These are phyloP conservation scores for Trichoderma arundinaceum DNA, from an alignment of 2,329 filamentous ascomycete species.

Conservation along the genomic window DNA sequence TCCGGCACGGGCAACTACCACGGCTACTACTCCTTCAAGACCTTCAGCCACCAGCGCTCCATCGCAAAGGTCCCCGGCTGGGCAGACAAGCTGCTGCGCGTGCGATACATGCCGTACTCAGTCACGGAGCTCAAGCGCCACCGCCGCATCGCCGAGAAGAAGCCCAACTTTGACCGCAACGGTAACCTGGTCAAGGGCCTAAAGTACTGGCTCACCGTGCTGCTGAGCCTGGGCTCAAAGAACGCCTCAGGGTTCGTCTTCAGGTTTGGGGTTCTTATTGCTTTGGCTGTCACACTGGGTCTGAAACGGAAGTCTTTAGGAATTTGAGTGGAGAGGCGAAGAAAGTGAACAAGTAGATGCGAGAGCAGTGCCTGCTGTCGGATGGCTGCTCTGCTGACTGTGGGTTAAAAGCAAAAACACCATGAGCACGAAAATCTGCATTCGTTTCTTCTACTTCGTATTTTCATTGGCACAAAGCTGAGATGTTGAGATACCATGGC, in stretches of 20 bases:
- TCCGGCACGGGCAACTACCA: slow-evolving; percentile 57
- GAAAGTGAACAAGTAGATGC: neutral
- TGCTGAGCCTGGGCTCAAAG: slow-evolving; percentile 59
- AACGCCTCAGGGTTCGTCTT: slow-evolving; percentile 56
- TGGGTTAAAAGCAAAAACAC: neutral
- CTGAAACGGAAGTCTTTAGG: slow-evolving; percentile 45
- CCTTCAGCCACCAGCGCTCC: slow-evolving; percentile 49
- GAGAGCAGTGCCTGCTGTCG: neutral
- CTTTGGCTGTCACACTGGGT: slow-evolving; percentile 47
- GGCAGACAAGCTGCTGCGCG: slow-evolving; percentile 60
- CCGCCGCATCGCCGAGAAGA: slow-evolving; percentile 49
- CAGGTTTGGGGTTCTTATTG: slow-evolving; percentile 55
- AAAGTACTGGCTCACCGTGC: slow-evolving; percentile 59
- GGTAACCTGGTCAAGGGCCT: slow-evolving; percentile 59
- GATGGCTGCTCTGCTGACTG: neutral
- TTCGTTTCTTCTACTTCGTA: neutral
- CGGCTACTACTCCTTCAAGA: slow-evolving; percentile 54
- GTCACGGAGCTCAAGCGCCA: slow-evolving; percentile 53
- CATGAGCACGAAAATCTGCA: neutral
- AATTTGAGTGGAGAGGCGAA: slow-evolving; percentile 36
- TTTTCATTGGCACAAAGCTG: neutral
- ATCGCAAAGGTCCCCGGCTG: slow-evolving; percentile 47
- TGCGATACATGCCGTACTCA: slow-evolving; percentile 71
- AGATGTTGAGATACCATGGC: slow-evolving; percentile 1
- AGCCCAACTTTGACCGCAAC: slow-evolving; percentile 67